These are phyloP conservation scores for Leccinum variicolor DNA, from an alignment of 768 basidiomycete genomes.

Conservation along the genomic window DNA sequence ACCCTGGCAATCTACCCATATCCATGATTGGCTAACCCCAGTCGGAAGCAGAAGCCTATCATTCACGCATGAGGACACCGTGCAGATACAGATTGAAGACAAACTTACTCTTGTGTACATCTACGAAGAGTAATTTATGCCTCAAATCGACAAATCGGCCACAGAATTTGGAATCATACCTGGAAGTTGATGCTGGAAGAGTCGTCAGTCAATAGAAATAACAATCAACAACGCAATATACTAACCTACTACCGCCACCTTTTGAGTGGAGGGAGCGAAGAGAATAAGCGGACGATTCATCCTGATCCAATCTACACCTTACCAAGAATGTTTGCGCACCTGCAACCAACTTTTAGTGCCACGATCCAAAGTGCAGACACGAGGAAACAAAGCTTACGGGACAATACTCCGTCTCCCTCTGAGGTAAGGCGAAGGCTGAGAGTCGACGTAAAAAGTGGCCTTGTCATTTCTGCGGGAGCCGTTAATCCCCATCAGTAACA, in stretches of 20 bases:
- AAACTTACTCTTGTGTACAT: constrained; percentile 61
- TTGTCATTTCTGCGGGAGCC: constrained; percentile 58
- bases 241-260: constrained; percentile 57
- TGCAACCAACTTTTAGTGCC: constrained; percentile 26
- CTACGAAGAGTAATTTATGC: constrained; percentile 13
- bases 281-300: background rate
- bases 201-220: background rate
- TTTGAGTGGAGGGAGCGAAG: background rate
- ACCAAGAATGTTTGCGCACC: constrained; percentile 67
- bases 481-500: background rate
- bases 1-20: background rate
- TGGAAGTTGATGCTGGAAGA: constrained; percentile 66
- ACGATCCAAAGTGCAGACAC: background rate
- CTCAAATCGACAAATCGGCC: background rate
- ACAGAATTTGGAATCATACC: constrained; percentile 3
- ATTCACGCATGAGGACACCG: background rate
- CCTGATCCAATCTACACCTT: constrained; percentile 1
- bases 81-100: background rate
- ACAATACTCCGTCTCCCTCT: constrained; percentile 66
- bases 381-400: constrained; percentile 43
- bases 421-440: constrained; percentile 51
- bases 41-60: constrained; percentile 64
- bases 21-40: constrained; percentile 47
- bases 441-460: constrained; percentile 69
- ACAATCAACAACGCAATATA: background rate